Evolutionary conservation across 73 alveolate genomes (phyloP), one percentile per base, ranked within the genome.

Genomic region (Paramecium sexaurelia): DNA sequence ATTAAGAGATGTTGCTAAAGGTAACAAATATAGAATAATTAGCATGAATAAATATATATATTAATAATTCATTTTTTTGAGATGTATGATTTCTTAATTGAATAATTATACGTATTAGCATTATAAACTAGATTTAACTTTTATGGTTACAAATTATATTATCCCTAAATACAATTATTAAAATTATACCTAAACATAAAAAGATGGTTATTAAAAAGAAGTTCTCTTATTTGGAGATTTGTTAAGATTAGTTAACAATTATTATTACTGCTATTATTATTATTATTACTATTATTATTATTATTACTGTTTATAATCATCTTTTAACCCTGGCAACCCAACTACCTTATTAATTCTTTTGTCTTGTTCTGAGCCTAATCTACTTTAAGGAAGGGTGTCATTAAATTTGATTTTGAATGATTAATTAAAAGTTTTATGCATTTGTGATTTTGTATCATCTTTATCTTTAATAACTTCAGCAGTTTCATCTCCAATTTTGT

Each of bases 351-450:
- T 71, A 24, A 78, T 33, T 78, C 90, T 78, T 45, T 78, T 78
- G 32, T 78, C 90, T 45, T 78, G 41, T 78, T 78, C 90, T 10
- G 90, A 78, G 9, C 90, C 90, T 45, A 78, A 43, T 78, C 90
- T 78, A 78, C 90, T 78, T 45, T 78, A 36, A 15, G 86, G 75
- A 19, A 61, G 47, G 11, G 68, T 78, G 1, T 78, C 90, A 29
- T 40, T 41, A 17, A 29, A 78, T 78, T 78, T 78, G 24, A 78
- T 43, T 78, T 45, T 78, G 27, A 78, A 78, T 41, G 90, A 78
- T 78, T 78, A 45, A 78, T 78, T 78, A 8, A 39, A 78, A 5
- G 90, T 78, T 40, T 78, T 78, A 11, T 78, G 90, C 90, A 78
- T 78, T 41, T 43, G 5, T 43, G 68, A 78, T 40, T 26, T 78